Conservation (phyloP, 2,329 filamentous ascomycete species). For the Aspergillus sp. region DNA sequence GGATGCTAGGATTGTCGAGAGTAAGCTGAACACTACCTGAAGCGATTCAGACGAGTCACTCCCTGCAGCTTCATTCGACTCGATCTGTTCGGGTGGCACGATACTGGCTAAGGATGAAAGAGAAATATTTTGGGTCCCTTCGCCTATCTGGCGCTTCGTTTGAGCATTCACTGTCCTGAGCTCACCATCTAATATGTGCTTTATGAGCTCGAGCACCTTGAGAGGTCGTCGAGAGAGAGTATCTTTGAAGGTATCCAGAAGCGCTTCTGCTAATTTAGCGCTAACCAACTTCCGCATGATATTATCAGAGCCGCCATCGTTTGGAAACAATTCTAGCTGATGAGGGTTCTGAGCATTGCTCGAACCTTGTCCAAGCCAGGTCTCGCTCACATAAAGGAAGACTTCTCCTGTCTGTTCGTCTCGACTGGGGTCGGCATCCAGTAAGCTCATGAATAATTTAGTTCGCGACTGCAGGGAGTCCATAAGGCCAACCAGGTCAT, state of each 20-base stretch:
- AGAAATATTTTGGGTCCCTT: constrained; percentile 26
- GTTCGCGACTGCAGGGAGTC: constrained; percentile 37
- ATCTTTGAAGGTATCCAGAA: constrained; percentile 45
- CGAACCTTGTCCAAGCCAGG: constrained; percentile 38
- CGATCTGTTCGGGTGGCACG: constrained; percentile 21
- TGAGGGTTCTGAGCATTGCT: constrained; percentile 1
- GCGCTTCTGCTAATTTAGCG: constrained; percentile 43
- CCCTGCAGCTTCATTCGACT: constrained; percentile 12
- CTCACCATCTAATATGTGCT: constrained; percentile 43
- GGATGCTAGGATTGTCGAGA: constrained; percentile 45
- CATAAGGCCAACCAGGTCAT: constrained; percentile 34
- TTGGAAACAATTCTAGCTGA: constrained; percentile 15
- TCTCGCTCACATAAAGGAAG: constrained; percentile 43
- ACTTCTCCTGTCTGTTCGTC: constrained; percentile 43
- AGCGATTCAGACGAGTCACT: constrained; percentile 37
- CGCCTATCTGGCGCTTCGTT: constrained; percentile 7
- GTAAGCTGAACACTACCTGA: constrained; percentile 42
- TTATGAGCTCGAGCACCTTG: constrained; percentile 41
- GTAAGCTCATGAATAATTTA: constrained; percentile 37
- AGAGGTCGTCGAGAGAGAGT: constrained; percentile 41
- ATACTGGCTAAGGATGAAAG: constrained; percentile 40
- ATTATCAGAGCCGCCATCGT: constrained; percentile 24
- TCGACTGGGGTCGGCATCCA: constrained; percentile 40
- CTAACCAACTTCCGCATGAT: constrained; percentile 39
- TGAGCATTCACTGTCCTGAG: constrained; percentile 16